Evolutionary conservation across 805 yeast species (phyloP), one percentile per base, ranked within the genome.

Genomic region (Starmerella ratchasimensis): DNA sequence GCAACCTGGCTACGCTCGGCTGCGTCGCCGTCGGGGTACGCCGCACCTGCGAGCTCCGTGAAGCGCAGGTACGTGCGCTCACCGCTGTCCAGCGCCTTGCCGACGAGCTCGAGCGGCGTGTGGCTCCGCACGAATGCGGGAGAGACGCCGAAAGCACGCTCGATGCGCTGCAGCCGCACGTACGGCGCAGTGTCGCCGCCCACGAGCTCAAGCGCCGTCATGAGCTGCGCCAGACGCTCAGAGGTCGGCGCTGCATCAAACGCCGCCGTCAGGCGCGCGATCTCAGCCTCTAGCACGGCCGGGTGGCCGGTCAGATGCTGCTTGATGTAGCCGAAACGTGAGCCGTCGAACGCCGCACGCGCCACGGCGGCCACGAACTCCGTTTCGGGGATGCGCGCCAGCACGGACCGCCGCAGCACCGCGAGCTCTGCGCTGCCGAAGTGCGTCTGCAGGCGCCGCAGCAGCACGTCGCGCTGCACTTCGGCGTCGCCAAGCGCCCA

Each of bases 51-150:
- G 18, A 58, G 46, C 26, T 45, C 48, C 14, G 52, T 44, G 17
- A 46, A 42, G 18, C 52, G 47, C 27, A 50, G 36, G 39, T 60
- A 60, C 17, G 55, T 52, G 6, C 46, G 44, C 2, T 50, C 42
- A 35, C 58, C 56, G n/a, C 43, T 36, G 23, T 56, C 60, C 14
- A 60, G 48, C 3, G 59, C 47, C 28, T 41, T 38, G 13, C 51
- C 43, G 11, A 58, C 47, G 21, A 55, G 46, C 20, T 50, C 48
- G 16, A 50, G 42, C 1, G 57, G 52, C 21, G 48, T 27, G n/a
- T 44, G 37, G n/a, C 15, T 26, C 27, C 44, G 30, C 18, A 31
- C 36, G 27, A 20, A 37, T 7, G 25, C 28, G 16, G 45, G 32
- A 40, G 50, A 34, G 31, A 44, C 15, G 13, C 38, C 28, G 34